Base-by-base conservation (phyloP, 352 stramenopile genomes). In the Peronosclerospora sorghi region DNA sequence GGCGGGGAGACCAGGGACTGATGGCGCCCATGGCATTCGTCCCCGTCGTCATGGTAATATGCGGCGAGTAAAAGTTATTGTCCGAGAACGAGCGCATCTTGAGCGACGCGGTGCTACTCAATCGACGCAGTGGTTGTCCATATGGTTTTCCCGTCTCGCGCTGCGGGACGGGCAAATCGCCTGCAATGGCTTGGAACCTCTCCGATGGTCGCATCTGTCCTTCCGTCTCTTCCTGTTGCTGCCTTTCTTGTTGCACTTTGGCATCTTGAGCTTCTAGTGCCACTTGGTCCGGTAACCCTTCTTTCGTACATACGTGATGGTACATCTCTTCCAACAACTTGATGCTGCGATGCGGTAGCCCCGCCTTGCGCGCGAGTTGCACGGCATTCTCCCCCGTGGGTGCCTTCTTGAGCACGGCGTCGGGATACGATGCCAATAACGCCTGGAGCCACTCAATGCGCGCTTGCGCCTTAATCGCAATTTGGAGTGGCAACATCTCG, bases 371-470 rank as follows among this genome's bases (percentile, higher is more conserved):
- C 12, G 77, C 80, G 15, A 93, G 62, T 44, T 81, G 62, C 36
- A 93, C 65, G 12, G 77, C 75, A 44, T 86, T 75, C 53, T 93
- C 80, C 24, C 77, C 77, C 12, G 66, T 66, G 0, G 77, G 75
- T 15, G 68, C 59, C 41, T 89, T 83, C 53, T 82, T 81, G 35
- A 87, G 57, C 39, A 89, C 75, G 1, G 80, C 80, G 40, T 93
- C 77, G 12, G 80, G 77, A 41, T 83, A 89, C 27, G 73, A 86
- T 12, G 77, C 80, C 18, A 93, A 54, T 30, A 93, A 58, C 43
- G 77, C 77, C 50, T 93, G 80, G 17, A 93, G 57, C 77, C 77
- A 90, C 56, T 93, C 79, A 56, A 90, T 85, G 38, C 81, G 83
- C 32, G 73, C 77, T 45, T 93, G 74, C 5, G 77, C 77, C 53